These are phyloP conservation scores for Zygosaccharomyces pseudobailii DNA, from an alignment of 1,139 yeast species.

Conservation along the genomic window DNA sequence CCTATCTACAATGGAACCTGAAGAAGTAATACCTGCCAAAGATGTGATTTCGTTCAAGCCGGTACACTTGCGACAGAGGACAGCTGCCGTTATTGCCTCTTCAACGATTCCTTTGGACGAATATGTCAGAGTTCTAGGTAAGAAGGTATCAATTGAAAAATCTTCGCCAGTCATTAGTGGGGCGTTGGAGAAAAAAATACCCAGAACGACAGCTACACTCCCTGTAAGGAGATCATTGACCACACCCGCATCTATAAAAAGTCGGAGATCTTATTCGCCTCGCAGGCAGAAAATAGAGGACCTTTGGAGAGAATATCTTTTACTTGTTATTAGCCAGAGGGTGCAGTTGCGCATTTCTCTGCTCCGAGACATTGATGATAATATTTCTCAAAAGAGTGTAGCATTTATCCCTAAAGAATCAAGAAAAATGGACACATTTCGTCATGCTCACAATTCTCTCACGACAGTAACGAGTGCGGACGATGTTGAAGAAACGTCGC, in stretches of 20 bases:
- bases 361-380: neutral
- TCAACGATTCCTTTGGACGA: conserved; percentile 5
- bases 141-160: conserved; percentile 1
- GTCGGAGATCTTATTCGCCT: conserved; percentile 8
- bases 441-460: neutral
- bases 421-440: neutral
- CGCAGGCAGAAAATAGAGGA: conserved; percentile 4
- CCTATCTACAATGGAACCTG: conserved; percentile 6
- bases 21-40: conserved; percentile 6
- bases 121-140: conserved; percentile 1
- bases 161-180: neutral
- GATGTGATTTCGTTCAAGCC: conserved; percentile 5
- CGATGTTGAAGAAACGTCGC: neutral
- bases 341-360: conserved; percentile 8
- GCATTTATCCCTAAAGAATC: neutral
- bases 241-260: conserved; percentile 11
- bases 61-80: conserved; percentile 2
- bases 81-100: conserved; percentile 6
- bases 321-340: conserved; percentile 10
- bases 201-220: neutral
- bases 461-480: neutral
- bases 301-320: conserved; percentile 11
- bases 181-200: neutral
- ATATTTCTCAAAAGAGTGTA: neutral
- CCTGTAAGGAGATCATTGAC: conserved; percentile 5